Percentiles rank a stretch among this genome's conserved stretches.
Conservation (phyloP, 2,329 filamentous ascomycete genomes). For the Neoascochyta sp. region DNA sequence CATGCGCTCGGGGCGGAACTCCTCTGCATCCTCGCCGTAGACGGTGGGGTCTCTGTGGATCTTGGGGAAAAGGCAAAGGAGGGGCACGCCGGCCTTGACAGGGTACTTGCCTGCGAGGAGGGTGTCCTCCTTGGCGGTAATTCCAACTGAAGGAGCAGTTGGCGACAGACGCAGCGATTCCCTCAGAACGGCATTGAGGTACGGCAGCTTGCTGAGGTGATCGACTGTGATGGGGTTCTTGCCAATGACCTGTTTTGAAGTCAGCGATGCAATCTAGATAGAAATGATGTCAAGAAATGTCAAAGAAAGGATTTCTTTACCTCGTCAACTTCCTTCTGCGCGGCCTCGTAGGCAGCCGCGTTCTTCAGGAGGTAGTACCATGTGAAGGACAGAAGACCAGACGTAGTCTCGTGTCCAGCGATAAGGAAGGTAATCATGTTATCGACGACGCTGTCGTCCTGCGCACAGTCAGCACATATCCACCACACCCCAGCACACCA, state of each 20-base stretch:
- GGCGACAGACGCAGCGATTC: constrained; percentile 55
- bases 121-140: constrained; percentile 33
- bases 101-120: constrained; percentile 39
- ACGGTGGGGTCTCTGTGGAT: constrained; percentile 43
- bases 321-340: constrained; percentile 53
- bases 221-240: constrained; percentile 44
- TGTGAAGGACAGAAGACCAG: constrained; percentile 39
- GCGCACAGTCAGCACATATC: constrained; percentile 3
- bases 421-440: constrained; percentile 66
- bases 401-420: constrained; percentile 41
- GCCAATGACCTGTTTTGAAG: no score
- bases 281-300: no score
- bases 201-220: constrained; percentile 52
- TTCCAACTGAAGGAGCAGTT: constrained; percentile 51
- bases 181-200: constrained; percentile 53
- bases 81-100: constrained; percentile 32
- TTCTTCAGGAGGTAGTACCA: constrained; percentile 54
- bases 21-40: constrained; percentile 45
- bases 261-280: no score
- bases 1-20: constrained; percentile 49
- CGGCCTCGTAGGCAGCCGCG: constrained; percentile 47
- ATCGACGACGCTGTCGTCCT: constrained; percentile 59
- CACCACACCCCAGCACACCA: no score
- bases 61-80: constrained; percentile 31
- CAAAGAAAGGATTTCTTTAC: no score